phyloP scores from a whole-genome alignment of 192 early-diverging fungal species.

The Radiomyces spectabilis region DNA sequence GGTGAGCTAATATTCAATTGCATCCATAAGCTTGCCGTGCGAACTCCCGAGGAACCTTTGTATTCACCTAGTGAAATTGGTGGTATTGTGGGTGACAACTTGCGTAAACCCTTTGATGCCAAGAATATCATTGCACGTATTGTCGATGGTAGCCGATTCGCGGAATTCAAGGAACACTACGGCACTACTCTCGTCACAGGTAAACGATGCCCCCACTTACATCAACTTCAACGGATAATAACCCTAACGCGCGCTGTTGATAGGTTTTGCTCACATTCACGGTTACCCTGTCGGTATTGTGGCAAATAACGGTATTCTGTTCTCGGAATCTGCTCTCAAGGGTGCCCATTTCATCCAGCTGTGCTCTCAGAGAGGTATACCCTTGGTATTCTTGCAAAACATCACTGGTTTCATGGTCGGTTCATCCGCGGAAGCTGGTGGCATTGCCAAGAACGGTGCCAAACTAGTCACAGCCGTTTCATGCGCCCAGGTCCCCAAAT shows the following conservation, averaged over 20 bases:
- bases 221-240: too few species aligned
- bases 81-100: conserved; percentile 91
- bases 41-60: conserved; percentile 65
- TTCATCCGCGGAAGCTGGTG: conserved; percentile 85
- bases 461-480: conserved; percentile 95
- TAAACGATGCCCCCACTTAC: too few species aligned
- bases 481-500: conserved; percentile 89
- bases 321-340: conserved; percentile 90
- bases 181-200: conserved; percentile 85
- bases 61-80: conserved; percentile 78
- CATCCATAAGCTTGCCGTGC: conserved; percentile 29
- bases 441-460: conserved; percentile 97
- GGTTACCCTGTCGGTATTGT: conserved; percentile 90
- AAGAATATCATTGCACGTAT: conserved; percentile 90
- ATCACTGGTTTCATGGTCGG: conserved; percentile 98
- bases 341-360: conserved; percentile 94
- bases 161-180: conserved; percentile 92
- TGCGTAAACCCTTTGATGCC: conserved; percentile 82
- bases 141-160: conserved; percentile 85
- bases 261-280: conserved; percentile 83
- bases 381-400: conserved; percentile 91
- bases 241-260: too few species aligned
- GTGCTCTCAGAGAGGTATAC: conserved; percentile 81
- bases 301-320: conserved; percentile 94
- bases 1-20: background rate